These are phyloP conservation scores for Phytophthora megakarya DNA, from an alignment of 352 stramenopile species.

Conservation along the genomic window DNA sequence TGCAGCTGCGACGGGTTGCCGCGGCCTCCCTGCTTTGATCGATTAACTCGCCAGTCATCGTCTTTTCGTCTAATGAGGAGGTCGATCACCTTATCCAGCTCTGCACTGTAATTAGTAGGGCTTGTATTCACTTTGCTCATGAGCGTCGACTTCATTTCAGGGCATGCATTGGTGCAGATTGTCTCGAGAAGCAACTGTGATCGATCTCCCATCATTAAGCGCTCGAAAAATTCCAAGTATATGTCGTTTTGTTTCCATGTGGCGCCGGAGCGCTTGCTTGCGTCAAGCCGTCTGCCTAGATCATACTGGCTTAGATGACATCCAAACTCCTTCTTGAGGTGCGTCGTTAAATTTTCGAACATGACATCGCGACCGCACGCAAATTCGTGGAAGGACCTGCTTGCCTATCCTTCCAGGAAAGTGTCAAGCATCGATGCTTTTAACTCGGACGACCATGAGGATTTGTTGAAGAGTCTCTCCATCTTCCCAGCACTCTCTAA, in stretches of 20 bases:
- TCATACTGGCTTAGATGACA: conserved; percentile 20
- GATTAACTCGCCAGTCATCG: not conserved
- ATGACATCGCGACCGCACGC: not conserved
- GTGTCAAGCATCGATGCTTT: conserved; percentile 13
- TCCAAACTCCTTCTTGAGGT: conserved; percentile 12
- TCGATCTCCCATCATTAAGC: conserved; percentile 8
- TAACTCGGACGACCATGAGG: conserved; percentile 1
- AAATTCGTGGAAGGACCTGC: conserved; percentile 7
- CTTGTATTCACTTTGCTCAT: conserved; percentile 1
- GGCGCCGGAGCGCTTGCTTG: conserved; percentile 5
- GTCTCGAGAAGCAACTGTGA: conserved; percentile 11
- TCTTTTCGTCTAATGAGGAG: not conserved
- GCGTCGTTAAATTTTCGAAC: conserved; percentile 2
- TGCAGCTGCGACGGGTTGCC: not conserved
- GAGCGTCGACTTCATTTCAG: conserved; percentile 16
- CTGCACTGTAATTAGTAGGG: conserved; percentile 1
- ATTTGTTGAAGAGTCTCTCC: conserved; percentile 6
- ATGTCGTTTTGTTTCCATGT: conserved; percentile 13
- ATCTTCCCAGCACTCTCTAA: conserved; percentile 4
- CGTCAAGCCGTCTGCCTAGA: conserved; percentile 2
- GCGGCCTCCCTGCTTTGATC: not conserved
- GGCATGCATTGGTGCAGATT: conserved; percentile 5
- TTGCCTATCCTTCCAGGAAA: conserved; percentile 2
- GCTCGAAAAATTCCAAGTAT: conserved; percentile 15
- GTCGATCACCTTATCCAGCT: conserved; percentile 10